Evolutionary conservation across 495 filamentous ascomycete genomes (phyloP), one percentile per base, ranked within the genome.

Genomic region (Pyronema omphalodes): DNA sequence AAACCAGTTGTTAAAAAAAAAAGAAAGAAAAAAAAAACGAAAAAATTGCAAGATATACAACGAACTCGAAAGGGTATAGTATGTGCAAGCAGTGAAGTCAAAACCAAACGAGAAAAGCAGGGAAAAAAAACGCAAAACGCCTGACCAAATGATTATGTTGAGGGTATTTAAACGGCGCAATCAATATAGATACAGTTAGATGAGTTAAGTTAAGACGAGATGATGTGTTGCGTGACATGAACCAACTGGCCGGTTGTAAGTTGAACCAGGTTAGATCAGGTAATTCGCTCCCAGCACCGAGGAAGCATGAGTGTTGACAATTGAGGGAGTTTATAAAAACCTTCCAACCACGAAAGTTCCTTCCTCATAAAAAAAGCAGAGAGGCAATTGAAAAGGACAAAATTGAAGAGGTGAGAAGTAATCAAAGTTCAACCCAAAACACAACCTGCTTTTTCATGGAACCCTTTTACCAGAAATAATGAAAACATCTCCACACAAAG

Each of bases 51-150:
- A 53, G 39, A 61, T 57, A 53, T 44, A 59, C 33, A 37, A 51
- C 46, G 44, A 56, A 58, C 53, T 43, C 57, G 43, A 44, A 58
- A 59, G 12, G 19, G 7, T 47, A 11, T 11, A 11, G 18, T 47
- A 11, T 46, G n/a, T 47, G n/a, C 44, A 47, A 14, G 14, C 9
- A 29, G 23, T 29, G 23, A 29, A 29, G 5, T 29, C 23, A 5
- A 1, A 29, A 29, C 23, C 23, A 29, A 47, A 47, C 44, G 44
- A 14, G 14, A 12, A 58, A 49, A 64, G 39, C 49, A 44, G 37
- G 62, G 52, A 62, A 45, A 55, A 54, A 33, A 62, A 53, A 58
- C 60, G 65, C 46, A 40, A 59, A 58, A 59, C 58, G 53, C 55
- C 60, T 50, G 47, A 43, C 55, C 37, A 51, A 9, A 51, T 39